Base-by-base conservation (phyloP, 495 filamentous ascomycete species). In the Aspergillus hancockii region DNA sequence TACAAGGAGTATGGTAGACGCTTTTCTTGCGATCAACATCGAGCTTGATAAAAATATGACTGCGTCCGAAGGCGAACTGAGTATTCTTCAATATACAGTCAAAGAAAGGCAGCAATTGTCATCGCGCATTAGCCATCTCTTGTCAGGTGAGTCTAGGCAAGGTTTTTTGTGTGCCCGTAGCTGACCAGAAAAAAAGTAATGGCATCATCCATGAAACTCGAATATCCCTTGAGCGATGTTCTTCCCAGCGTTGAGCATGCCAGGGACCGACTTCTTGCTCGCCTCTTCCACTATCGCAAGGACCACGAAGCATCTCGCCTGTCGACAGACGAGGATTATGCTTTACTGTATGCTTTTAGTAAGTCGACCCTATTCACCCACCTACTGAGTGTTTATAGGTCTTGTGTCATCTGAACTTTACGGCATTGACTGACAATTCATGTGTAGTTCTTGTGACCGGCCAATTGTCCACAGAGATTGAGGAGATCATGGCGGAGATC, bases 21-120 rank as follows among this genome's bases (percentile, higher is more conserved):
- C 90, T 23, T 96, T 98, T 69, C 90, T 97, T 69, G 91, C 93
- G 38, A 96, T 98, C 88, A 95, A 93, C 64, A 85, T 97, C 3
- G 87, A 97, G 63, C 90, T 97, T 59, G 77, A 88, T 71, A 93
- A 93, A 69, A 88, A 90, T 50, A 80, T 88, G 10, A 83, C 82
- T 31, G 83, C 90, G 18, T 92, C 84, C 13, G 84, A 89, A 49
- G 91, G 92, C 0, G 94, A 97, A 71, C 81, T 87, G 47, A 83
- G 85, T 22, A 82, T 97, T 49, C 77, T 98, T 38, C 80, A 84
- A 55, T 90, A 88, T 68, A 98, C 94, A 4, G 83, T 84, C 9
- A 76, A 81, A n/a, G 92, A 98, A 68, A 79, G 93, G 23, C 83
- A 80, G 21, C 85, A 91, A 65, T 78, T 98, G 22, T 92, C 90